phyloP scores from a whole-genome alignment of 1,284 basidiomycete species.

The Paramarasmius palmivorus region DNA sequence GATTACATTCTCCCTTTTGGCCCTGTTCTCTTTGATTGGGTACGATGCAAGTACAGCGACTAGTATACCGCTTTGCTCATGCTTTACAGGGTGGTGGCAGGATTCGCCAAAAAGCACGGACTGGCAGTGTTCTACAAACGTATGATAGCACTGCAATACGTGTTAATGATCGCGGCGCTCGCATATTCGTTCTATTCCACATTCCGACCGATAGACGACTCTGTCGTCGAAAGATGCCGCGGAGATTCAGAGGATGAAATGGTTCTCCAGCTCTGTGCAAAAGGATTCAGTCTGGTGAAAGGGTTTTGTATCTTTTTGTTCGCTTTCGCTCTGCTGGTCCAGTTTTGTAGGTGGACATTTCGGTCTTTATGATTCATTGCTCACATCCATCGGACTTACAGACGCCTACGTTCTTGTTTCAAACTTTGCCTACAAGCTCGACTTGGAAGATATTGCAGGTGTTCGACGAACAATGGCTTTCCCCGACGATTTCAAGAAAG shows the following conservation, averaged over 20 bases:
- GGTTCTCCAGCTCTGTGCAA: conserved; percentile 16
- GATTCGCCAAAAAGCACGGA: conserved; percentile 11
- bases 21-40: conserved; percentile 15
- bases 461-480: conserved; percentile 7
- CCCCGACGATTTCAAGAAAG: background rate
- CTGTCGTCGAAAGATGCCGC: conserved; percentile 9
- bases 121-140: background rate
- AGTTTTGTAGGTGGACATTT: conserved; percentile 11
- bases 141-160: background rate
- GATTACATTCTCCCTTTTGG: conserved; percentile 15
- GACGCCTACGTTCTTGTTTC: conserved; percentile 14
- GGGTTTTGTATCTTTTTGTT: conserved; percentile 12
- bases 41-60: background rate
- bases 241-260: conserved; percentile 7
- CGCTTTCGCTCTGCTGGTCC: conserved; percentile 10
- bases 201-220: conserved; percentile 8
- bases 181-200: conserved; percentile 12
- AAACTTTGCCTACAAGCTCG: conserved; percentile 15
- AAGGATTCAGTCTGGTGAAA: conserved; percentile 17
- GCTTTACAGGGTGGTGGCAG: conserved; percentile 8
- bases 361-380: background rate
- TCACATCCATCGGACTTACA: background rate
- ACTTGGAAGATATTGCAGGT: conserved; percentile 10
- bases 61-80: background rate
- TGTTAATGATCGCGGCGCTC: conserved; percentile 11